A percentile compares a stretch with the other conserved stretches of the same genome.
Evolutionary conservation across 345 rosid genomes (phyloP).

Genomic region (Brassica rapa): DNA sequence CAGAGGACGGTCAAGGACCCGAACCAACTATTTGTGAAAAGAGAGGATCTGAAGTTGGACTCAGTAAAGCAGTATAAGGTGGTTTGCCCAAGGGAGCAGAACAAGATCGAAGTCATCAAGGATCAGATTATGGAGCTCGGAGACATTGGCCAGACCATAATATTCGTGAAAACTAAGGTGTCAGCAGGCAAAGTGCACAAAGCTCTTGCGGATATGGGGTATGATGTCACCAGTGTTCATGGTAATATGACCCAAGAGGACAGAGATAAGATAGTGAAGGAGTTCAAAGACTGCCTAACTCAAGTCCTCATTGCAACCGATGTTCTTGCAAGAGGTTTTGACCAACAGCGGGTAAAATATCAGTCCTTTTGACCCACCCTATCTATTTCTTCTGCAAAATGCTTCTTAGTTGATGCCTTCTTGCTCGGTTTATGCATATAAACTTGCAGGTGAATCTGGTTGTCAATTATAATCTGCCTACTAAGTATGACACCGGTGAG

Average conservation of each 20-base stretch:
- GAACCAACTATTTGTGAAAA: slow-evolving; percentile 89
- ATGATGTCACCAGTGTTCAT: slow-evolving; percentile 80
- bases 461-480: slow-evolving; percentile 77
- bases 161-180: slow-evolving; percentile 66
- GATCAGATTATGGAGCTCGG: slow-evolving; percentile 86
- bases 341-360: slow-evolving; percentile 76
- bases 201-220: slow-evolving; percentile 69
- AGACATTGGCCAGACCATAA: slow-evolving; percentile 81
- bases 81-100: slow-evolving; percentile 67
- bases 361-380: neutral
- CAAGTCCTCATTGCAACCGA: slow-evolving; percentile 91
- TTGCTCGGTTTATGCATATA: slow-evolving; percentile 25
- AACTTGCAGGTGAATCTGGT: slow-evolving; percentile 79
- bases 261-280: slow-evolving; percentile 81
- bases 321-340: slow-evolving; percentile 90
- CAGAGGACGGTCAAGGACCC: slow-evolving; percentile 56
- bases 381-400: neutral
- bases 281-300: slow-evolving; percentile 84
- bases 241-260: slow-evolving; percentile 65
- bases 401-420: neutral
- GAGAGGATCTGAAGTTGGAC: slow-evolving; percentile 83
- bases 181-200: slow-evolving; percentile 66
- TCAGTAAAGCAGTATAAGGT: slow-evolving; percentile 94
- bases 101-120: slow-evolving; percentile 72
- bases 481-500: slow-evolving; percentile 55